A percentile compares a stretch with the other conserved stretches of the same genome.
These are phyloP conservation scores for Margaritispora aquatica DNA, from an alignment of 495 filamentous ascomycete species.

Conservation along the genomic window DNA sequence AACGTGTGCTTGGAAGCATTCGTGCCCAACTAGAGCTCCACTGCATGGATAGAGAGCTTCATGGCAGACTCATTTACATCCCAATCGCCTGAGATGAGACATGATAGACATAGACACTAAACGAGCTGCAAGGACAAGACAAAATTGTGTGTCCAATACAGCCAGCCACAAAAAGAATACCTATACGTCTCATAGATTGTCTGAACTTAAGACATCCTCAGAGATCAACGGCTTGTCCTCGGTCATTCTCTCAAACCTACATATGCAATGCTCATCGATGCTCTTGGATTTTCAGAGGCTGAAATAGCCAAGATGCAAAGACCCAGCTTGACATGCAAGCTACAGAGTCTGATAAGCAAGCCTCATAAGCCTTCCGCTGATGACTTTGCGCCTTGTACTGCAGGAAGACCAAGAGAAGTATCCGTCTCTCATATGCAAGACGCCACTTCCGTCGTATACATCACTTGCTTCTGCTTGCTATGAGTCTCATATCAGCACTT, in stretches of 20 bases:
- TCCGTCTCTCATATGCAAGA: background rate
- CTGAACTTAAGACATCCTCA: background rate
- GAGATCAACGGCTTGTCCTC: background rate
- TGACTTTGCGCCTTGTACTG: background rate
- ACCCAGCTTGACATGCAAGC: background rate
- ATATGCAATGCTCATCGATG: background rate
- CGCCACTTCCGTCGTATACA: background rate
- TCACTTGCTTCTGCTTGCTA: background rate
- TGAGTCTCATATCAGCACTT: background rate
- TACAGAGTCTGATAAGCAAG: background rate
- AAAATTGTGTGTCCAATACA: too few species aligned
- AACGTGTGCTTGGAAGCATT: too few species aligned
- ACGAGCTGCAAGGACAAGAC: too few species aligned
- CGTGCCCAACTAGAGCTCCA: too few species aligned
- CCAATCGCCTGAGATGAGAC: too few species aligned
- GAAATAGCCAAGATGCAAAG: background rate
- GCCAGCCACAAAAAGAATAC: too few species aligned
- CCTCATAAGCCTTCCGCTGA: background rate
- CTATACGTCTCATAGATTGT: too few species aligned
- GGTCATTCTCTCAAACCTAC: background rate
- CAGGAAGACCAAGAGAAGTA: background rate
- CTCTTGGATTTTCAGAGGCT: too few species aligned
- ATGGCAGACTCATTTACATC: too few species aligned
- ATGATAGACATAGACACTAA: too few species aligned
- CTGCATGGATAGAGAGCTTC: too few species aligned